Evolutionary conservation across 176 grass and related monocot genomes (phyloP).

Genomic region (Canna indica): DNA sequence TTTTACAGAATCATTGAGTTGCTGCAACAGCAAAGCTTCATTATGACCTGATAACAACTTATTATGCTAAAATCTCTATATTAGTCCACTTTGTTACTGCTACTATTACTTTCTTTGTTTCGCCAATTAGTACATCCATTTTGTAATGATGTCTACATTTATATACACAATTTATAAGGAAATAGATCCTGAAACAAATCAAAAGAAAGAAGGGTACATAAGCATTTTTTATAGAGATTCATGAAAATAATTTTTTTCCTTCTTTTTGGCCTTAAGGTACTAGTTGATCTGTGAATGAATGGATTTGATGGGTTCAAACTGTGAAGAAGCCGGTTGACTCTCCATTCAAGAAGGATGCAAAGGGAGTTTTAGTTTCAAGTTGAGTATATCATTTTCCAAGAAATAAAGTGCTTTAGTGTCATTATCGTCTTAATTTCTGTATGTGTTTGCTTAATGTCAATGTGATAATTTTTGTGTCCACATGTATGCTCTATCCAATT

Average conservation of each 20-base stretch:
- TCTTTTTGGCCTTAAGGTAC: background rate
- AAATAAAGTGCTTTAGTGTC: background rate
- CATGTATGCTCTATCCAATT: background rate
- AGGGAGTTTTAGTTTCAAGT: background rate
- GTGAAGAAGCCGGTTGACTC: background rate
- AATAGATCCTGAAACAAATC: background rate
- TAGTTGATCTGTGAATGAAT: background rate
- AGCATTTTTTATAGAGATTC: too few species aligned
- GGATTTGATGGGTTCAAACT: background rate
- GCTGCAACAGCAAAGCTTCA: too few species aligned
- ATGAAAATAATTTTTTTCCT: background rate
- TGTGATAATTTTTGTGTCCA: background rate
- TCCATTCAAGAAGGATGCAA: background rate
- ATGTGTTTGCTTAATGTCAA: background rate
- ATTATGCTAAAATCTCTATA: too few species aligned
- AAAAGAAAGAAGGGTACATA: too few species aligned
- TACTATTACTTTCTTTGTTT: too few species aligned
- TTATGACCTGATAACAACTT: too few species aligned
- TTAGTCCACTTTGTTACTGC: too few species aligned
- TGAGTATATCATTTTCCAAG: background rate
- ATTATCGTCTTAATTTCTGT: background rate
- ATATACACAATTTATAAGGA: too few species aligned
- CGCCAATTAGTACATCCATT: too few species aligned
- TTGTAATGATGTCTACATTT: too few species aligned
- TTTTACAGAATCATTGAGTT: too few species aligned